Conservation (phyloP, 2,329 filamentous ascomycete species). For the Cercospora nicotianae region DNA sequence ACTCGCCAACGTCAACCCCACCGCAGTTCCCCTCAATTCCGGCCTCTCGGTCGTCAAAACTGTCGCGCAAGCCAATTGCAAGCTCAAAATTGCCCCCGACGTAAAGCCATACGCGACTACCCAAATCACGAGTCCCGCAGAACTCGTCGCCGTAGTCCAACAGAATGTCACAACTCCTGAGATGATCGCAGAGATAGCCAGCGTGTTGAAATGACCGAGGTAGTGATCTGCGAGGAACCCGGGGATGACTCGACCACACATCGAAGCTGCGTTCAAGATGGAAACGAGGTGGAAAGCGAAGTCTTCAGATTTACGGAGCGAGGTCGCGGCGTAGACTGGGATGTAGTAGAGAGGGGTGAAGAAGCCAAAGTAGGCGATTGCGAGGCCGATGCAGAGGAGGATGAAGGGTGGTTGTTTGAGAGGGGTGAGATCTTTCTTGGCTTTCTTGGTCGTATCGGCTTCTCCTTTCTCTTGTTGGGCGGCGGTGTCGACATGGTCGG, state of each 20-base stretch:
- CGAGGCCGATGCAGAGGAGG: conserved; percentile 29
- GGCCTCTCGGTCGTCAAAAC: conserved; percentile 44
- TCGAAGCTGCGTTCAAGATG: conserved; percentile 44
- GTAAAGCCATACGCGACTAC: conserved; percentile 46
- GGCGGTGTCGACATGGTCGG: not conserved
- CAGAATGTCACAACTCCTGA: conserved; percentile 41
- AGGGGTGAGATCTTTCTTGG: conserved; percentile 19
- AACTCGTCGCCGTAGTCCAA: conserved; percentile 31
- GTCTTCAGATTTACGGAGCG: conserved; percentile 24
- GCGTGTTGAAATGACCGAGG: conserved; percentile 43
- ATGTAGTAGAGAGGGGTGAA: conserved; percentile 45
- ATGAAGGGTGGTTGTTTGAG: conserved; percentile 30
- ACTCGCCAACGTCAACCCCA: conserved; percentile 47
- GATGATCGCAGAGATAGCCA: conserved; percentile 40
- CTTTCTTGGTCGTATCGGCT: conserved; percentile 10
- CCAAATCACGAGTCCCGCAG: conserved; percentile 32
- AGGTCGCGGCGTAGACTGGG: conserved; percentile 39
- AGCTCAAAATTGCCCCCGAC: conserved; percentile 47
- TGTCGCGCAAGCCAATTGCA: conserved; percentile 50
- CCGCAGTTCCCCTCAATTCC: conserved; percentile 41
- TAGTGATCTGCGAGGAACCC: conserved; percentile 44
- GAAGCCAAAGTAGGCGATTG: conserved; percentile 32
- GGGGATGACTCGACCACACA: conserved; percentile 44
- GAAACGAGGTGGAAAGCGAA: conserved; percentile 40
- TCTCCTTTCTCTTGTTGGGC: not conserved